A percentile compares a stretch with the other conserved stretches of the same genome.
phyloP scores from a whole-genome alignment of 352 stramenopile species.

The Globisporangium ultimum region DNA sequence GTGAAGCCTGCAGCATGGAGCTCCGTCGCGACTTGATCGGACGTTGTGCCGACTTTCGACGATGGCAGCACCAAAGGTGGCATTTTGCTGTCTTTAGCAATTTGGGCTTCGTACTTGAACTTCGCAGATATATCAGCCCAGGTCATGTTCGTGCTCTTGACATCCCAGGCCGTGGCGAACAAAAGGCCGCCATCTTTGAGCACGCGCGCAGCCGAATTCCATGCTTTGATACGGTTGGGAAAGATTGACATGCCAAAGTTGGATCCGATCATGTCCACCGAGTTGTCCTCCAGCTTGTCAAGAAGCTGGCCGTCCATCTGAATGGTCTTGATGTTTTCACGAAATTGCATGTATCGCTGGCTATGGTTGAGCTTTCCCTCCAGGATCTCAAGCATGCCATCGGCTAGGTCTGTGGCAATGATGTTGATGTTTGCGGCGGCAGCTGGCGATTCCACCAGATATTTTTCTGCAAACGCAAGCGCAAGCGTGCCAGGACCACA shows the following conservation, averaged over 20 bases:
- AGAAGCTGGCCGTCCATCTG: constrained; percentile 37
- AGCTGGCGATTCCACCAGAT: not conserved
- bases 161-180: constrained; percentile 38
- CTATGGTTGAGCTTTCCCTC: constrained; percentile 19
- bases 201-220: constrained; percentile 27
- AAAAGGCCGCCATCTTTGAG: constrained; percentile 36
- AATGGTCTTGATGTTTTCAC: constrained; percentile 25
- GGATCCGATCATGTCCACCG: constrained; percentile 36
- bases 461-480: constrained; percentile 5
- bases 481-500: constrained; percentile 2
- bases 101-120: not conserved
- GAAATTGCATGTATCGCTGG: constrained; percentile 16
- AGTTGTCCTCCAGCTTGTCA: constrained; percentile 24
- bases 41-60: not conserved
- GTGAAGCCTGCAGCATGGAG: not conserved
- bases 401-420: constrained; percentile 38
- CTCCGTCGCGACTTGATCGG: not conserved
- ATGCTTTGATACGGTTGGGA: constrained; percentile 28
- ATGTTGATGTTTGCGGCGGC: constrained; percentile 17
- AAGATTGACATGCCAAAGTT: constrained; percentile 47
- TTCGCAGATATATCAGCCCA: constrained; percentile 22
- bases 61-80: not conserved
- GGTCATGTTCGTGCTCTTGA: constrained; percentile 30
- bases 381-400: constrained; percentile 38
- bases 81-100: not conserved